Conservation (phyloP, 2,329 filamentous ascomycete species). For the Hymenoscyphus repandus region DNA sequence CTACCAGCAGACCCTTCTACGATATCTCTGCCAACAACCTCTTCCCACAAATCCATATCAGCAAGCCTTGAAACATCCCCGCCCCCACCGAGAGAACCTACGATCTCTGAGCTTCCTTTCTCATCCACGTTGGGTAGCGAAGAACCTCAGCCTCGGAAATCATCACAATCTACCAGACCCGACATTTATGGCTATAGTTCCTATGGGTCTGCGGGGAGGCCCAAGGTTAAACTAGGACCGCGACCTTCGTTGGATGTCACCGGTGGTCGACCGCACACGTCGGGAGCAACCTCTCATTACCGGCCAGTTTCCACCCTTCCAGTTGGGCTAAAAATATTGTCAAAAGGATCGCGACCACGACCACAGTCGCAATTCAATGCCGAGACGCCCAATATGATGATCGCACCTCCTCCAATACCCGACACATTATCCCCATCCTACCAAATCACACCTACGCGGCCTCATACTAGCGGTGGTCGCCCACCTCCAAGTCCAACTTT, state of each 20-base stretch:
- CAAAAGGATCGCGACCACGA: slow-evolving; percentile 51
- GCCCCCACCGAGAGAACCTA: slow-evolving; percentile 21
- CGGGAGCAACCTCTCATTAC: slow-evolving; percentile 52
- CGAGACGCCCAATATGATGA: slow-evolving; percentile 25
- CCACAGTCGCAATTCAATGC: slow-evolving; percentile 36
- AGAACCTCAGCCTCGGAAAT: slow-evolving; percentile 26
- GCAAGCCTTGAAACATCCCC: slow-evolving; percentile 22
- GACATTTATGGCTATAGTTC: slow-evolving; percentile 47
- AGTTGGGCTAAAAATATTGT: slow-evolving; percentile 68
- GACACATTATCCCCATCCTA: slow-evolving; percentile 25
- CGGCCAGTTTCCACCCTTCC: slow-evolving; percentile 76
- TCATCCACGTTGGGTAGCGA: slow-evolving; percentile 20
- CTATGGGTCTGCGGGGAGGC: slow-evolving; percentile 51
- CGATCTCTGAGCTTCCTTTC: slow-evolving; percentile 11
- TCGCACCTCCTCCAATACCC: slow-evolving; percentile 25
- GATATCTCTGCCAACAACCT: slow-evolving; percentile 12
- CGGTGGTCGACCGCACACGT: slow-evolving; percentile 54
- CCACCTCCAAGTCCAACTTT: slow-evolving; percentile 29
- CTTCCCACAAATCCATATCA: slow-evolving; percentile 11
- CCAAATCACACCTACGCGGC: slow-evolving; percentile 24
- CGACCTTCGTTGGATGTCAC: slow-evolving; percentile 65
- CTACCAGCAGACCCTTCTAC: slow-evolving; percentile 12
- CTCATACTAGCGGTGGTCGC: slow-evolving; percentile 30
- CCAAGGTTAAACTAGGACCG: slow-evolving; percentile 85
- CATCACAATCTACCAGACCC: slow-evolving; percentile 47